These are phyloP conservation scores for Ceriops decandra DNA, from an alignment of 345 rosid genomes.

Conservation along the genomic window DNA sequence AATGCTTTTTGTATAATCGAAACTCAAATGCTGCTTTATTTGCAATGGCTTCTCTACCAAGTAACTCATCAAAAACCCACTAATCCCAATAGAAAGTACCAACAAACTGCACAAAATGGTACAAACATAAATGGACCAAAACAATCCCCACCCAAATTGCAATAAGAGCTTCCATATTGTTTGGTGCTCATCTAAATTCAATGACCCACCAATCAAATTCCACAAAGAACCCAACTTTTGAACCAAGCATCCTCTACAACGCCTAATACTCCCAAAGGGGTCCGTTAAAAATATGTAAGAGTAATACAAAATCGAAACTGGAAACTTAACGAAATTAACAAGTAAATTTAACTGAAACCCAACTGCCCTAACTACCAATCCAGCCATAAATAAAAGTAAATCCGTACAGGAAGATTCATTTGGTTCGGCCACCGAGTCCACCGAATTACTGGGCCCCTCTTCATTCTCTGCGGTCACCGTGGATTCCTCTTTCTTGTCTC, in stretches of 20 bases:
- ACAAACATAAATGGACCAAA: slow-evolving; percentile 68
- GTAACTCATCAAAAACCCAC: slow-evolving; percentile 54
- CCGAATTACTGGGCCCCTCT: not conserved
- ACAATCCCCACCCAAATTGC: slow-evolving; percentile 60
- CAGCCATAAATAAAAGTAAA: slow-evolving; percentile 42
- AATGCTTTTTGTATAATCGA: slow-evolving; percentile 54
- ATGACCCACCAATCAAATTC: slow-evolving; percentile 29
- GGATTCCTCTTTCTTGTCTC: not conserved
- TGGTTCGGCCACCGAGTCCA: slow-evolving; percentile 18
- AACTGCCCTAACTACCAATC: slow-evolving; percentile 57
- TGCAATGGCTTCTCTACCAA: slow-evolving; percentile 59
- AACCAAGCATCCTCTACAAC: slow-evolving; percentile 28
- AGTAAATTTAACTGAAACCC: slow-evolving; percentile 56
- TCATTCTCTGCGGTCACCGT: not conserved
- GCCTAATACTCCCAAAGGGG: slow-evolving; percentile 53
- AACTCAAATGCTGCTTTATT: slow-evolving; percentile 53
- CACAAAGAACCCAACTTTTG: slow-evolving; percentile 23
- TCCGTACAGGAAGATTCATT: slow-evolving; percentile 26
- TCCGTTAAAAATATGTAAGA: slow-evolving; percentile 42
- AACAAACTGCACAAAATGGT: slow-evolving; percentile 52
- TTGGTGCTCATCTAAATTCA: slow-evolving; percentile 47
- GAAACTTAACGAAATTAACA: slow-evolving; percentile 40
- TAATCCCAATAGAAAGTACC: slow-evolving; percentile 42
- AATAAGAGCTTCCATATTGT: slow-evolving; percentile 33
- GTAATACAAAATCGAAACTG: slow-evolving; percentile 39